phyloP scores from a whole-genome alignment of 2,329 filamentous ascomycete genomes.

The Pestalotiopsis sp. region DNA sequence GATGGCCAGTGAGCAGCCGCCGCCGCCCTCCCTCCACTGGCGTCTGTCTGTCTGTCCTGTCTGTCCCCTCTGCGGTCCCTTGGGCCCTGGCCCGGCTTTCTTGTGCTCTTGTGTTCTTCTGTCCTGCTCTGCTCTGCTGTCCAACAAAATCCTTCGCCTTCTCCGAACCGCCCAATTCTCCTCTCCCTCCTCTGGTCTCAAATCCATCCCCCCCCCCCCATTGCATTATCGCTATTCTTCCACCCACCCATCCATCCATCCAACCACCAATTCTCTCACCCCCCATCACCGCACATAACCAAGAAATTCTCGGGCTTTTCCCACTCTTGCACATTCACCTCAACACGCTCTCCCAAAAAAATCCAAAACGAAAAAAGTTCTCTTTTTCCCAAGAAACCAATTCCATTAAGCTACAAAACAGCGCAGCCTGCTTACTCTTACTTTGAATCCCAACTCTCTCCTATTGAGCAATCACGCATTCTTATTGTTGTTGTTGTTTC shows the following conservation, averaged over 20 bases:
- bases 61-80: conserved; percentile 13
- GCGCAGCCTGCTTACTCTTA: not conserved
- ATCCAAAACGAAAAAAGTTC: not conserved
- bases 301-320: not conserved
- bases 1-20: conserved; percentile 9
- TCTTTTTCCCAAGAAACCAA: not conserved
- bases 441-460: not conserved
- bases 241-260: not conserved
- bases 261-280: not conserved
- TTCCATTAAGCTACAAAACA: not conserved
- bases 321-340: not conserved
- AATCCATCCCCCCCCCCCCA: conserved; percentile 4
- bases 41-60: conserved; percentile 13
- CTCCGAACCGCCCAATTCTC: conserved; percentile 11
- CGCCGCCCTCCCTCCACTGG: conserved; percentile 16
- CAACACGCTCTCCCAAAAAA: not conserved
- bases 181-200: conserved; percentile 2
- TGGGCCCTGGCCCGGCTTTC: not conserved
- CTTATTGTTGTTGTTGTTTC: conserved; percentile 12
- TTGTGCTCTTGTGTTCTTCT: not conserved
- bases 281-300: not conserved
- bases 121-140: not conserved
- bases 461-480: conserved; percentile 5
- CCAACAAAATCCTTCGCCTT: conserved; percentile 18
- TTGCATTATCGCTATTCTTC: not conserved